Evolutionary conservation across 305 asterid genomes (phyloP), one percentile per base, ranked within the genome.

Genomic region (Solanum hybrid): DNA sequence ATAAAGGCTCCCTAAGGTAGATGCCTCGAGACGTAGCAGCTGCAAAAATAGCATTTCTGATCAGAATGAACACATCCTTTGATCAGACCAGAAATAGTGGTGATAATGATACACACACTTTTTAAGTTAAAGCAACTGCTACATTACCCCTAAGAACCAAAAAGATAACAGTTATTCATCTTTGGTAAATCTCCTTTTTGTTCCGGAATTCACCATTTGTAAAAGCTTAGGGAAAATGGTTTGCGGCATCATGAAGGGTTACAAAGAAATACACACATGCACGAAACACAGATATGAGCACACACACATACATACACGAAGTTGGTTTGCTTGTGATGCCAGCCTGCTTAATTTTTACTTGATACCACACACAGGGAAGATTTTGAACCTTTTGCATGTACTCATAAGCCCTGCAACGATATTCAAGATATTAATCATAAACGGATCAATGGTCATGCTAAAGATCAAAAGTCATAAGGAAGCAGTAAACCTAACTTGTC

Each of bases 1-100:
- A 93, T 92, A 90, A 93, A 90, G 96, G 93, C 95, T 96, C 99
- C 91, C 99, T 95, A 24, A 97, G 97, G 93, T 97, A 97, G 93
- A 97, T 94, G 89, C 99, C 99, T 90, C 99, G 95, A 79, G 96
- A 94, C 35, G 94, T 92, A 89, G 98, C 97, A 87, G 93, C 99
- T 97, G 95, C 93, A 93, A 91, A 92, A 91, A 90, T 88, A 37
- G 35, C 51, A 35, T 29, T 88, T 77, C 71, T 81, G 90, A 86
- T 90, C 78, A 88, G 90, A 79, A 29, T 26, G 29, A 34, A 79
- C n/a, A 61, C 39, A 79, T 77, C 26, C 39, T 26, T 89, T 8
- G 28, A 78, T 57, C 81, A 40, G 36, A 26, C 33, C 39, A 39
- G 90, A 80, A 90, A 87, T 67, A 91, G 89, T 78, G 16, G 37